Conservation (phyloP, 2,329 filamentous ascomycete species). For the Claviceps monticola region DNA sequence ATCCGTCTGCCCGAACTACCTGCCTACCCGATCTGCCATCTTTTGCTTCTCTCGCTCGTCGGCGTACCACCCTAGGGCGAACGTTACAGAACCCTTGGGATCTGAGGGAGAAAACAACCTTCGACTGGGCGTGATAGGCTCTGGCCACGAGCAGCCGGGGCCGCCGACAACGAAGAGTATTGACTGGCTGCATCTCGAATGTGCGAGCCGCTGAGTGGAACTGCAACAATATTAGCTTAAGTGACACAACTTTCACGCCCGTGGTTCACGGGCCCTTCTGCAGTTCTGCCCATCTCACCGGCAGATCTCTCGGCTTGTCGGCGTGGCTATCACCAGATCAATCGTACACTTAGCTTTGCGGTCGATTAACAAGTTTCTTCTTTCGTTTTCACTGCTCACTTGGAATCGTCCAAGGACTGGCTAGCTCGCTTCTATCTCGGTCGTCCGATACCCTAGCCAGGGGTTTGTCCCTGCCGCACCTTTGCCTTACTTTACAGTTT, state of each 20-base stretch:
- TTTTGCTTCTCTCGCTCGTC: not conserved
- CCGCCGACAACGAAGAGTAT: not conserved
- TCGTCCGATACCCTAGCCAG: too few species aligned
- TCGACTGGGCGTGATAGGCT: not conserved
- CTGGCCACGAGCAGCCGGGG: not conserved
- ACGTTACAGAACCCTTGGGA: not conserved
- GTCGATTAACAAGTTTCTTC: not conserved
- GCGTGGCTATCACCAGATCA: not conserved
- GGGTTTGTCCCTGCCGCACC: not conserved
- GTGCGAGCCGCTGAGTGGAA: not conserved
- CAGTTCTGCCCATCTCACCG: not conserved
- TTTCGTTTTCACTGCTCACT: not conserved
- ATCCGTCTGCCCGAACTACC: not conserved
- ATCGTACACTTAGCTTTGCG: not conserved
- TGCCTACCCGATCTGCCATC: too few species aligned
- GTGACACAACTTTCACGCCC: slow-evolving; percentile 1
- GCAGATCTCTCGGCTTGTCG: not conserved
- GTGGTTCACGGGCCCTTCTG: not conserved
- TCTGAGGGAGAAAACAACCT: not conserved
- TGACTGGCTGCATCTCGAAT: not conserved
- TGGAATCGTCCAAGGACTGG: not conserved
- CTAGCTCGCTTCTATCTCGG: not conserved
- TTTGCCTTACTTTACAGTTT: not conserved
- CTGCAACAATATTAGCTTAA: not conserved
- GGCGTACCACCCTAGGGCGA: not conserved